Conservation (phyloP, 2,329 filamentous ascomycete species). For the Alternaria sp. region DNA sequence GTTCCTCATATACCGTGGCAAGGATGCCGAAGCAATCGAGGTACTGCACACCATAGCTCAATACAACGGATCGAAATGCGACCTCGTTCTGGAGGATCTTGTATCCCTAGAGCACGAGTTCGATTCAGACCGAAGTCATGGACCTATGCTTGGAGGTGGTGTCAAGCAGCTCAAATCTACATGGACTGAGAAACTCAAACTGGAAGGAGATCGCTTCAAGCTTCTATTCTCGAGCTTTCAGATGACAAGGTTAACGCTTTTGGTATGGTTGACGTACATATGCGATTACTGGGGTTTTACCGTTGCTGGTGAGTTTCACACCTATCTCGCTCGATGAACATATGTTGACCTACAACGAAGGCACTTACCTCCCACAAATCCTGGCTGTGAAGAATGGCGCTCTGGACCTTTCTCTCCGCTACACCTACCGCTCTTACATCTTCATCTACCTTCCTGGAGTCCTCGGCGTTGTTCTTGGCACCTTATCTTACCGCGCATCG, state of each 20-base stretch:
- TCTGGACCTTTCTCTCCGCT: slow-evolving; percentile 51
- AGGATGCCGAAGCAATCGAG: slow-evolving; percentile 59
- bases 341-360: slow-evolving; percentile 28
- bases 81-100: slow-evolving; percentile 46
- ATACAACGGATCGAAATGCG: slow-evolving; percentile 49
- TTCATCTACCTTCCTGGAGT: slow-evolving; percentile 63
- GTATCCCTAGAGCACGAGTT: slow-evolving; percentile 44
- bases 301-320: slow-evolving; percentile 47
- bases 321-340: background rate
- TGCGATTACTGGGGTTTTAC: slow-evolving; percentile 60
- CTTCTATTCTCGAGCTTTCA: slow-evolving; percentile 53
- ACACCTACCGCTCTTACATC: slow-evolving; percentile 62
- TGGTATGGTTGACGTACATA: slow-evolving; percentile 60
- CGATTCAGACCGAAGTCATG: slow-evolving; percentile 24
- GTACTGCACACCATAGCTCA: slow-evolving; percentile 54
- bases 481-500: slow-evolving; percentile 55
- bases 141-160: slow-evolving; percentile 41
- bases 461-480: slow-evolving; percentile 58
- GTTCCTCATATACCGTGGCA: slow-evolving; percentile 61
- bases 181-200: slow-evolving; percentile 43
- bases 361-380: slow-evolving; percentile 58
- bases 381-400: slow-evolving; percentile 60
- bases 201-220: slow-evolving; percentile 53
- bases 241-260: slow-evolving; percentile 54
- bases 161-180: slow-evolving; percentile 39